These are phyloP conservation scores for Onygena corvina DNA, from an alignment of 2,329 filamentous ascomycete species.

Conservation along the genomic window DNA sequence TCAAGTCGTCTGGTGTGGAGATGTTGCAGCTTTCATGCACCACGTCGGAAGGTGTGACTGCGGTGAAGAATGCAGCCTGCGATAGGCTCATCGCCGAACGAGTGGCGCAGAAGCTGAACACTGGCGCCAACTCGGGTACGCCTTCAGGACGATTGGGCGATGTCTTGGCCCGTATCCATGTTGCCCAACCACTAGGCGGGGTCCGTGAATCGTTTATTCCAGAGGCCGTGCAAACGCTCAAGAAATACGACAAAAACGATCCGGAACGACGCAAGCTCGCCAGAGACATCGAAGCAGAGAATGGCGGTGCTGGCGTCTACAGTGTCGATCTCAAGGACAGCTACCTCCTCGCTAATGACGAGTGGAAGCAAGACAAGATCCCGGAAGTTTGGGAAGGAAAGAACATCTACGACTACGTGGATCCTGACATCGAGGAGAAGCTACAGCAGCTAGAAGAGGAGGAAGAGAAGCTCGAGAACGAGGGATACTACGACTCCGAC, in stretches of 20 bases:
- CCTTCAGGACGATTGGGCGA: constrained; percentile 75
- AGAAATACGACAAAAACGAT: constrained; percentile 84
- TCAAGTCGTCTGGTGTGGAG: constrained; percentile 83
- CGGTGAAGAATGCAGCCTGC: constrained; percentile 89
- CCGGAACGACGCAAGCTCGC: constrained; percentile 70
- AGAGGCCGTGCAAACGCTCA: constrained; percentile 63
- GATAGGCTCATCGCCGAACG: constrained; percentile 85
- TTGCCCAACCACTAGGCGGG: constrained; percentile 82
- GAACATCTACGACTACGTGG: constrained; percentile 95
- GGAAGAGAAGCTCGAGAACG: constrained; percentile 79
- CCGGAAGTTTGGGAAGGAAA: constrained; percentile 90
- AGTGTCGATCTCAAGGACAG: constrained; percentile 84
- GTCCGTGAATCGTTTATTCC: constrained; percentile 76
- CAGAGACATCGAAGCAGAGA: constrained; percentile 77
- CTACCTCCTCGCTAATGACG: constrained; percentile 73
- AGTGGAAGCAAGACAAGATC: constrained; percentile 94
- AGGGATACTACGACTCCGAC: constrained; percentile 88
- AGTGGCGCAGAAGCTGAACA: constrained; percentile 89
- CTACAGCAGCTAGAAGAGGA: constrained; percentile 86
- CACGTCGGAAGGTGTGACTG: constrained; percentile 84
- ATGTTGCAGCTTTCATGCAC: constrained; percentile 89
- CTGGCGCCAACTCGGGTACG: constrained; percentile 66
- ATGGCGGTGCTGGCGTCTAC: constrained; percentile 91
- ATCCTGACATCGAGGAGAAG: constrained; percentile 91
- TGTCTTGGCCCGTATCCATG: constrained; percentile 87